Evolutionary conservation across 1,284 basidiomycete species (phyloP), one percentile per base, ranked within the genome.

Genomic region (Tilletiopsis washingtonensis): DNA sequence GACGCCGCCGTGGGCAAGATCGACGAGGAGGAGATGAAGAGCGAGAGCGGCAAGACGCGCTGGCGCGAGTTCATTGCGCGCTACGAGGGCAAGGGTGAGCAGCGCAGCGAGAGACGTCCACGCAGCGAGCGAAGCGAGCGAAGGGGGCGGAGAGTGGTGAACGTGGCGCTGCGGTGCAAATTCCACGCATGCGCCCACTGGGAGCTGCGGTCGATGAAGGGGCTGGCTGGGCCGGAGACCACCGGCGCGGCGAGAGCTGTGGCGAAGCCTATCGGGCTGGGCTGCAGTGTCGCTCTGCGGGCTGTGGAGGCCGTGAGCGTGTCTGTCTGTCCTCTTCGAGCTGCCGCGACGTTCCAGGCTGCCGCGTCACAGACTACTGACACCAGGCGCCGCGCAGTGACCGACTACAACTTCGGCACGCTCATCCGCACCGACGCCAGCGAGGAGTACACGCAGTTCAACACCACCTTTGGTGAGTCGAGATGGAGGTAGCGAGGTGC

Each of bases 351-450:
- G 67, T 57, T 91, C 89, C 21, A 40, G 76, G 84, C 90, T 7
- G 19, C 32, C 34, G 5, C 2, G 20, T 15, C 17, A 20, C 34
- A n/a, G n/a, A 36, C 34, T 36, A 14, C n/a, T 36, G 77, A 4
- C 27, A 7, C 36, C 15, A 19, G 2, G 24, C 5, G 20, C 32
- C 5, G 0, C 34, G 5, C 49, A 62, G 63, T 94, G 49, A 85
- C 88, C 70, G 91, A 98, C 67, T 90, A 86, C 77, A 98, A 97
- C 79, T 96, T 97, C 76, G 94, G 94, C 26, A 96, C 89, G 2
- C 78, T 99, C 62, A 85, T 99, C 62, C 83, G 94, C 45, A 84
- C 81, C 47, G 82, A 94, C 71, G 80, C 84, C 32, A 78, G 77
- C 43, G 80, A 82, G 56, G 88, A 93, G 70, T 99, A 98, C 75